Evolutionary conservation across 208 protist genomes (phyloP).

Genomic region (Trypanosoma theileri): DNA sequence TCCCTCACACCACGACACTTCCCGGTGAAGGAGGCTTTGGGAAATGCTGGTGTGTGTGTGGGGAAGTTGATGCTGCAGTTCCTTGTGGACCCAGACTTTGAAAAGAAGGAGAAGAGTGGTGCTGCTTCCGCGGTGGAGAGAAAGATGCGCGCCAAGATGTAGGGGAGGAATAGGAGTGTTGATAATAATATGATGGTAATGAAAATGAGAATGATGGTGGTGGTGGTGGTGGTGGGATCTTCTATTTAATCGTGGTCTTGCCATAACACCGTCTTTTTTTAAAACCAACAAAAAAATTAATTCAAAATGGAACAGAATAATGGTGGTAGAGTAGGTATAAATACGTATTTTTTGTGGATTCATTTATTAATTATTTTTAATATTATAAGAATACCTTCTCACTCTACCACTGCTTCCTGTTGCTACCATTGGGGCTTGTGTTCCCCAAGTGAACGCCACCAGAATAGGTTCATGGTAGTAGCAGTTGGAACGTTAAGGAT

Average conservation of each 20-base stretch:
- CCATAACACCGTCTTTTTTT: no score
- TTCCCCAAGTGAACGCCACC: no score
- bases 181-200: no score
- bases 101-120: background rate
- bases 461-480: no score
- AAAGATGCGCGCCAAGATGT: background rate
- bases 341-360: background rate
- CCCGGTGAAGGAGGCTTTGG: conserved; percentile 5
- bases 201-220: no score
- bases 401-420: background rate
- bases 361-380: conserved; percentile 6
- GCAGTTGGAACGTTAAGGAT: no score
- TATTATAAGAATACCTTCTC: background rate
- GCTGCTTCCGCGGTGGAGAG: background rate
- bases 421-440: background rate
- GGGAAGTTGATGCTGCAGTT: background rate
- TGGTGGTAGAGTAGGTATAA: background rate
- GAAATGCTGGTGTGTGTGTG: conserved; percentile 8
- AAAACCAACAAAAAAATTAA: no score
- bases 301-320: no score
- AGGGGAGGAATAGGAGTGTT: no score
- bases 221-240: no score
- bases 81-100: background rate
- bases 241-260: no score
- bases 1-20: conserved; percentile 19